Evolutionary conservation across 1,139 yeast genomes (phyloP), one percentile per base, ranked within the genome.

Genomic region (Geotrichum australiense): DNA sequence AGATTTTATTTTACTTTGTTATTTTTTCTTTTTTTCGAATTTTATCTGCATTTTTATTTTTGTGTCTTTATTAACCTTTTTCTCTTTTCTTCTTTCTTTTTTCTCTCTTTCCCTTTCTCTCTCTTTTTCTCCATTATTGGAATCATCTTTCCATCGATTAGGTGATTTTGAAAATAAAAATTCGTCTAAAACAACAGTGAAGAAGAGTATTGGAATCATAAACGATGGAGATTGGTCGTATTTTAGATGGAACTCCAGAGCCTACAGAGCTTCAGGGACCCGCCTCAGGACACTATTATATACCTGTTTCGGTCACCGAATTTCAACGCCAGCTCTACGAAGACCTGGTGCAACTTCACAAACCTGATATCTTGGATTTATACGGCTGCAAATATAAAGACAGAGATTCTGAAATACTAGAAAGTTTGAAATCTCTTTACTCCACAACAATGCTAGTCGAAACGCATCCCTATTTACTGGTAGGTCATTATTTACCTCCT

Each of bases 261-360:
- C 94, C 94, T 3, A 78, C 83, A 1, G 75, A 81, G 35, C 78
- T 80, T 5, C 38, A 24, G 18, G 82, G 76, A 49, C 68, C 71
- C 29, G 21, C 14, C 5, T 43, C 68, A 65, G 84, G 89, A 7
- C 94, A 83, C 53, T 86, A 85, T 59, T 74, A 77, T 59, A 67
- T 89, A 32, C 86, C 94, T 0, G 84, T 94, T 4, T 89, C 95
- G 2, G 78, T 89, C 80, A 78, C 84, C 47, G 87, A 83, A 49
- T 82, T 85, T 52, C 97, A 91, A 58, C 81, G 80, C 54, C 94
- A 86, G 56, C 70, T 91, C 42, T 84, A 91, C n/a, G 95, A 89
- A 63, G 95, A 87, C 58, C 87, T 91, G 22, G 83, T 91, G 5
- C 83, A 95, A 1, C 67, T 87, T 34, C 97, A 91, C 61, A 87